These are phyloP conservation scores for Globisporangium iwayamae DNA, from an alignment of 352 stramenopile species.

Conservation along the genomic window DNA sequence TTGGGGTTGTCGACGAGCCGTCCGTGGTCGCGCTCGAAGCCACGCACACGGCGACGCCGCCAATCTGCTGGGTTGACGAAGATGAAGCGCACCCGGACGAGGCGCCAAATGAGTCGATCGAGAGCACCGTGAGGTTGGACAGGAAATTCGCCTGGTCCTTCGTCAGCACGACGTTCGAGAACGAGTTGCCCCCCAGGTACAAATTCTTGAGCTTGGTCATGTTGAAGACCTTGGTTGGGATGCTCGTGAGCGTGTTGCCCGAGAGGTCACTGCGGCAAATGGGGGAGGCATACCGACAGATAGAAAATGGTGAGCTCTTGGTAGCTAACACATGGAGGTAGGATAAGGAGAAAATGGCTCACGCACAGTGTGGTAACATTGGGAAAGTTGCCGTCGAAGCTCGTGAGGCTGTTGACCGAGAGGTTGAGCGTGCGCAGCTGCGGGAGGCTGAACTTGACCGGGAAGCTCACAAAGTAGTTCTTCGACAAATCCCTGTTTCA, in stretches of 20 bases:
- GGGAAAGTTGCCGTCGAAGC: conserved; percentile 44
- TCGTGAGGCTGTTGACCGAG: conserved; percentile 47
- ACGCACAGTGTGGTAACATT: conserved; percentile 51
- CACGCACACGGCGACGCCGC: conserved; percentile 32
- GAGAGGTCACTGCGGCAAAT: conserved; percentile 35
- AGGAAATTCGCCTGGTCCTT: conserved; percentile 26
- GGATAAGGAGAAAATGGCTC: neutral
- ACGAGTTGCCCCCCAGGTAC: conserved; percentile 49
- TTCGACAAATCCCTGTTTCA: conserved; percentile 40
- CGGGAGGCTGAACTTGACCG: conserved; percentile 43
- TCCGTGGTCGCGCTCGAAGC: conserved; percentile 15
- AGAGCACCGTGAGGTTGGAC: conserved; percentile 34
- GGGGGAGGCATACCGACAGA: neutral
- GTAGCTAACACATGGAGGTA: neutral
- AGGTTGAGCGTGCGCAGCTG: conserved; percentile 47
- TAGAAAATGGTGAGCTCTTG: neutral
- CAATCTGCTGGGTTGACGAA: conserved; percentile 21
- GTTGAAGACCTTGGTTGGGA: conserved; percentile 44
- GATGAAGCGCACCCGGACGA: conserved; percentile 24
- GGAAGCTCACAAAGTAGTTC: conserved; percentile 51
- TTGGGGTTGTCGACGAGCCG: conserved; percentile 16
- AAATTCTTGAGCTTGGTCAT: conserved; percentile 41
- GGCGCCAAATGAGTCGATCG: conserved; percentile 33
- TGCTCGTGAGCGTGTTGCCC: conserved; percentile 46
- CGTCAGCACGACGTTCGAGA: conserved; percentile 34